Base-by-base conservation (phyloP, 352 stramenopile genomes). In the Pythium periplocum region DNA sequence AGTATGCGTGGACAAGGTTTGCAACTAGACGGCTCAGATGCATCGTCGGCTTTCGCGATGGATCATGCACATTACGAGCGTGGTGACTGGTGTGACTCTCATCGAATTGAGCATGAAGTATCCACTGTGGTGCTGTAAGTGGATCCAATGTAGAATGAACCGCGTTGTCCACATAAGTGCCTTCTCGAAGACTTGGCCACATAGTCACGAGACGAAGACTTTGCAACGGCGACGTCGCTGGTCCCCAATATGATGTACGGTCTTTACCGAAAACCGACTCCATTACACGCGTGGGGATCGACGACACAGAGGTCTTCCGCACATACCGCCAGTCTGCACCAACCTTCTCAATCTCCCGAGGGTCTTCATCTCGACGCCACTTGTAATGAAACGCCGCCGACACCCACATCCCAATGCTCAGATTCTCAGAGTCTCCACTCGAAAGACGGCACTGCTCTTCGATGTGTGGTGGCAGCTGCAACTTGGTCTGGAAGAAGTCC, bases 401-500 rank as follows among this genome's bases (percentile, higher is more conserved):
- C 4, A 90, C 78, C 51, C 64, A 73, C 63, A 79, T 87, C 3
- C 81, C 75, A 32, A 79, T 64, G 2, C 59, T 62, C 4, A 92
- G 39, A 4, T 75, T 59, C 0, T 54, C 62, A 17, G 74, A 59
- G 12, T 74, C 73, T 3, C 62, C 60, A 12, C 49, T 43, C 7
- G 66, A 58, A 7, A 83, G 47, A 11, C 75, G 74, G 38, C 74
- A 89, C 37, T 59, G 71, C 42, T 87, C 78, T 68, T 91, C 80
- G 6, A 86, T 46, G 26, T 85, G 64, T 6, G 73, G 66, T 6
- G 75, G 69, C 9, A 92, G 55, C 49, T 88, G 78, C 39, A 93
- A 57, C 48, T 93, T 93, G n/a, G 75, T 53, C 51, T 86, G 83
- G 58, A 93, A 93, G 53, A 91, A 89, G 41, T 91, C 78, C 1